These are phyloP conservation scores for Ceratonia siliqua DNA, from an alignment of 306 rosid species.

Conservation along the genomic window DNA sequence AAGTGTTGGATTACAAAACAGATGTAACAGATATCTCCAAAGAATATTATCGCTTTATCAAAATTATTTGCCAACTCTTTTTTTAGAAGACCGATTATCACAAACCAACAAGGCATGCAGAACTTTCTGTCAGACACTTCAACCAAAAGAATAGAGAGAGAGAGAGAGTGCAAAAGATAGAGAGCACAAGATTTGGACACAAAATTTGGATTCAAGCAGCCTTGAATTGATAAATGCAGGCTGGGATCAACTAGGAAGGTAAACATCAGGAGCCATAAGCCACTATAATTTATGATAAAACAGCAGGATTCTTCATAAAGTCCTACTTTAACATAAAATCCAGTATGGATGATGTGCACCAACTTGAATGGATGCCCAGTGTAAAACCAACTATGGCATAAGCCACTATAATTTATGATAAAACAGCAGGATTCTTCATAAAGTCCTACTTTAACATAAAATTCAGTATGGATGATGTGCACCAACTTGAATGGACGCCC, in stretches of 20 bases:
- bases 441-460: not conserved
- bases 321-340: not conserved
- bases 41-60: not conserved
- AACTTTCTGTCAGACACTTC: not conserved
- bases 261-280: not conserved
- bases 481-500: not conserved
- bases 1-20: not conserved
- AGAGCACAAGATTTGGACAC: not conserved
- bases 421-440: too few relatives aligned
- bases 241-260: not conserved
- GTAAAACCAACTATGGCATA: not conserved
- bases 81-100: not conserved
- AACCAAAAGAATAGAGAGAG: constrained; percentile 3
- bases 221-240: not conserved
- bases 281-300: not conserved
- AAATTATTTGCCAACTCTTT: not conserved
- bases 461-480: not conserved
- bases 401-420: too few relatives aligned
- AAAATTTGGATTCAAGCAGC: not conserved
- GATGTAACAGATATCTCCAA: not conserved
- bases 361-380: not conserved
- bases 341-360: not conserved
- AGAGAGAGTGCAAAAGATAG: not conserved
- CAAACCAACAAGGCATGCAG: not conserved
- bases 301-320: not conserved